Conservation (phyloP, 2,329 filamentous ascomycete genomes). For the Pleochaeta shiraiana region DNA sequence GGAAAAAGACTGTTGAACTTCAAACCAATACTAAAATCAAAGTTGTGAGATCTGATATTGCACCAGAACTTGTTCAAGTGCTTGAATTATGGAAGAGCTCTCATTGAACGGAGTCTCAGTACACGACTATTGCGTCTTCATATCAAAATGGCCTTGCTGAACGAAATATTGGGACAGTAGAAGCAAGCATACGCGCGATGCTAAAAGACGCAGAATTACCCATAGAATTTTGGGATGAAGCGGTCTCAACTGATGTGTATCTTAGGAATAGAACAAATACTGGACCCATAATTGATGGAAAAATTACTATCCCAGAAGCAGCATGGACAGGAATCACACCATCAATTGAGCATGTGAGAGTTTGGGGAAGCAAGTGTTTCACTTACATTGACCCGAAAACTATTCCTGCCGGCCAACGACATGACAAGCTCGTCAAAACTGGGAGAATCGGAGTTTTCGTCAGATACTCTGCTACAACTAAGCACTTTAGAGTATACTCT, state of each 20-base stretch:
- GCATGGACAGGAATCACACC: not conserved
- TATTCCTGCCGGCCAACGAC: not conserved
- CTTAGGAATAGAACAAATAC: not conserved
- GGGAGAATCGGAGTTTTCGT: not conserved
- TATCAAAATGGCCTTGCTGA: not conserved
- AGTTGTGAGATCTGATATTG: not conserved
- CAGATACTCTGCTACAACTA: not conserved
- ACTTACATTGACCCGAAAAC: not conserved
- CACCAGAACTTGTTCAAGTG: not conserved
- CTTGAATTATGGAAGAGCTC: not conserved
- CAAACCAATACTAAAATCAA: not conserved
- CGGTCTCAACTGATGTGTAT: not conserved
- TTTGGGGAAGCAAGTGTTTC: not conserved
- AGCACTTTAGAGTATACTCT: slow-evolving; percentile 4
- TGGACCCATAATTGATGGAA: not conserved
- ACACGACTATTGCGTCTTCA: not conserved
- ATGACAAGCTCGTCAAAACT: slow-evolving; percentile 1
- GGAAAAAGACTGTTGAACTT: not conserved
- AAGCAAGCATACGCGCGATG: slow-evolving; percentile 3
- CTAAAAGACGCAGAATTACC: slow-evolving; percentile 4
- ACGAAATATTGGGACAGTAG: not conserved
- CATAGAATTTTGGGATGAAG: slow-evolving; percentile 6
- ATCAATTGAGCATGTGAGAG: slow-evolving; percentile 1
- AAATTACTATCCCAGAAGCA: not conserved
- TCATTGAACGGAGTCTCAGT: not conserved